Base-by-base conservation (phyloP, 116 monocot species). In the Cymodocea nodosa region DNA sequence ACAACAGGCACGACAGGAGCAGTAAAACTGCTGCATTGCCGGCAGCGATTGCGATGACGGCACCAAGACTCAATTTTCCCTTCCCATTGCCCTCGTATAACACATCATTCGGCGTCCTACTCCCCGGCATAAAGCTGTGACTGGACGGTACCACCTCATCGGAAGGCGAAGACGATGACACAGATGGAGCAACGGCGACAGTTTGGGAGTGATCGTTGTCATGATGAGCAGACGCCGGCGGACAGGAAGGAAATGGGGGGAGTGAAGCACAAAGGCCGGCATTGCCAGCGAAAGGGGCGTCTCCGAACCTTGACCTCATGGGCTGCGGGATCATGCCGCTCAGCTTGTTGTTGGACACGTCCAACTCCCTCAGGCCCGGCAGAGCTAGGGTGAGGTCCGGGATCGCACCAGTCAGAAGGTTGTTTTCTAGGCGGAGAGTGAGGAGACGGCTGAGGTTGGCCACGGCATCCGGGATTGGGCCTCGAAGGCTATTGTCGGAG, bases 271-370 rank as follows among this genome's bases (percentile, higher is more conserved):
- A 83, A 40, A 84, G 84, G 2, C 76, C 81, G 0, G 77, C 79
- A 44, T 81, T 84, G 15, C 84, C 81, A 2, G 61, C 60, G 59
- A 84, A 65, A 12, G 81, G 68, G 0, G 40, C 52, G 9, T 62
- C 23, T 11, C 88, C 88, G 49, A 84, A 88, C 69, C 55, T 84
- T 37, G 53, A 23, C 22, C 39, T 63, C 66, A 88, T 58, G 58
- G 54, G 65, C 25, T 74, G 69, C 15, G 88, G 84, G 25, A 82
- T 68, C 40, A 52, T 58, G n/a, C 88, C 84, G 63, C 56, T 65
- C 48, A 88, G 82, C 64, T 79, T 52, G 75, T 88, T 88, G 72
- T 88, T 79, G 63, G 84, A 88, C 16, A 62, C 73, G 51, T 89
- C 77, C 60, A 89, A 73, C 19, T 85, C 75, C 1, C 12, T 59